A percentile compares a stretch with the other conserved stretches of the same genome.
phyloP scores from a whole-genome alignment of 768 basidiomycete species.

The Pleurotus citrinopileatus region DNA sequence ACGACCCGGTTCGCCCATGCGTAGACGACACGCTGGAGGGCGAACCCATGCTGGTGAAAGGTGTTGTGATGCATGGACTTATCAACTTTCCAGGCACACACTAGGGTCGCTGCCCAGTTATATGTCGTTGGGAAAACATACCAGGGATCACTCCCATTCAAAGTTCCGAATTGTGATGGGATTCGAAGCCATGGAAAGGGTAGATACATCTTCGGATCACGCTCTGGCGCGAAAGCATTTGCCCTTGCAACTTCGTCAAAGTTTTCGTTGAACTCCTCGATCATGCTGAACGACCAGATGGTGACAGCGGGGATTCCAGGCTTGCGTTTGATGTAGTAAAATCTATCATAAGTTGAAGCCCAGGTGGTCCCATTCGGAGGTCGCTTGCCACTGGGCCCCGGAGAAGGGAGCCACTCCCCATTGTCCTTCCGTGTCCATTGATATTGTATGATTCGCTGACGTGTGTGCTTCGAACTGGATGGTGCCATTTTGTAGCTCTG shows the following conservation, averaged over 20 bases:
- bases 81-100: no score
- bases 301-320: not conserved
- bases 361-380: not conserved
- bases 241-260: not conserved
- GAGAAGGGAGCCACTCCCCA: not conserved
- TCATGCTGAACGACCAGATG: constrained; percentile 3
- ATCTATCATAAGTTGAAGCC: constrained; percentile 10
- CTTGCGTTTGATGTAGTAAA: not conserved
- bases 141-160: no score
- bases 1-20: no score
- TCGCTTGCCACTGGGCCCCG: not conserved
- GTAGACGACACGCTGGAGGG: no score
- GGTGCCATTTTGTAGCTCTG: no score
- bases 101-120: no score
- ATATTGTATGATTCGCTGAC: no score
- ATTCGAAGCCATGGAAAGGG: not conserved
- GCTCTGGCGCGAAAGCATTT: not conserved
- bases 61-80: no score
- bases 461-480: no score
- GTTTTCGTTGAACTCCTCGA: constrained; percentile 6
- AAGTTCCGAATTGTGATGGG: not conserved
- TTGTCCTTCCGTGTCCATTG: not conserved
- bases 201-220: not conserved
- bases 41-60: no score
- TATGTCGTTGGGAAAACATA: no score